Base-by-base conservation (phyloP, 441 rosid genomes). In the Croton laevigatus region DNA sequence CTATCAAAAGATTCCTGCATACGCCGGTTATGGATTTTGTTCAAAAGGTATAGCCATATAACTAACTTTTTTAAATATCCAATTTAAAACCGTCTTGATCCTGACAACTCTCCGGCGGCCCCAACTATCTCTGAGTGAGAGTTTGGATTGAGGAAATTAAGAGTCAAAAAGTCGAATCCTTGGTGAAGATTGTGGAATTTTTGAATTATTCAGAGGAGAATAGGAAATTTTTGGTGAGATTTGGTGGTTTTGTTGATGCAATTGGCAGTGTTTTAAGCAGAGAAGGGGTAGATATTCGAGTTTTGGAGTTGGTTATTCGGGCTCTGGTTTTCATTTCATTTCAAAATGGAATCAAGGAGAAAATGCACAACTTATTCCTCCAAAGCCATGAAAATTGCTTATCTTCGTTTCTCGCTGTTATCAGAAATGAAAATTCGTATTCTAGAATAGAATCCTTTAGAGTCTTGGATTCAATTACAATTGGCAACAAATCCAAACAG, bases 121-220 rank as follows among this genome's bases (percentile, higher is more conserved):
- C 8, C 55, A 12, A 3, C 57, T 2, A 62, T 66, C 34, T 80
- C 86, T 63, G 8, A 79, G 60, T 52, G 61, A 34, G 27, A 46
- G 66, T 70, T 69, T 73, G 77, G 68, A 61, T 61, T 3, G 74
- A 79, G 49, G 80, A 68, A 63, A 62, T 73, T 22, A 63, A 53
- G 72, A 42, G 4, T 17, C 23, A n/a, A 54, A 57, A 77, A 45
- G 23, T 68, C 8, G 79, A 46, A 12, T 73, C 81, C 32, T 52
- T 90, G 3, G 7, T 70, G 34, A 76, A 75, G 67, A 77, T 87
- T 59, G 75, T 83, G 23, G 75, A 76, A 0, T 92, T 86, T 68
- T 84, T 81, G 5, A 77, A 59, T 9, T 76, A 73, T 49, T 83
- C 82, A 0, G 88, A 82, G 19, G 81, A 78, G 71, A 89, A 85